Percentiles rank a stretch among this genome's conserved stretches.
These are phyloP conservation scores for Nannochloropsis gaditana DNA, from an alignment of 108 stramenopile species.

Conservation along the genomic window DNA sequence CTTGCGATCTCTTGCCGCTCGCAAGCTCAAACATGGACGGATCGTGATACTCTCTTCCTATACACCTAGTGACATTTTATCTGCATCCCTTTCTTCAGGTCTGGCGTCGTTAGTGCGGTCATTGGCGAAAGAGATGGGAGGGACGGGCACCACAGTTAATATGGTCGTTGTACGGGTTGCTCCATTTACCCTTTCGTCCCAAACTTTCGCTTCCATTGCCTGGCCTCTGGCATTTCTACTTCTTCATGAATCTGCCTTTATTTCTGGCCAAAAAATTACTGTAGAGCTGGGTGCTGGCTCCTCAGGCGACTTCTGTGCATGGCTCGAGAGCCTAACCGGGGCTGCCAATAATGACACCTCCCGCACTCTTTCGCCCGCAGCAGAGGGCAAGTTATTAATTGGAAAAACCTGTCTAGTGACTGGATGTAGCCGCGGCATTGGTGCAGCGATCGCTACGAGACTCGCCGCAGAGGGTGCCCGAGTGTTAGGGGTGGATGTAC, in stretches of 20 bases:
- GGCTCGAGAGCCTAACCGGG: background rate
- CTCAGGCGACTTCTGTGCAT: no score
- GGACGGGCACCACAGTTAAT: background rate
- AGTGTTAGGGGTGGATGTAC: constrained; percentile 27
- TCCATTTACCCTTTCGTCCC: background rate
- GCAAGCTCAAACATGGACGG: constrained; percentile 5
- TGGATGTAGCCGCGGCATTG: constrained; percentile 24
- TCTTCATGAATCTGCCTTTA: background rate
- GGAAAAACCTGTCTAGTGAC: constrained; percentile 20
- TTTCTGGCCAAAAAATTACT: background rate
- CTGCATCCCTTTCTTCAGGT: background rate
- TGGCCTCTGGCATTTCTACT: constrained; percentile 11
- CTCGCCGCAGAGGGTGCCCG: constrained; percentile 21
- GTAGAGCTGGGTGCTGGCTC: background rate
- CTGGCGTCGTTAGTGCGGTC: background rate
- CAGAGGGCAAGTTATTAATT: background rate
- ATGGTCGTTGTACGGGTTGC: background rate
- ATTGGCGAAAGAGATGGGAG: background rate
- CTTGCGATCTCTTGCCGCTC: background rate
- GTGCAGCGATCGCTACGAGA: background rate
- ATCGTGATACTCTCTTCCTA: background rate
- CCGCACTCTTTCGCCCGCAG: background rate
- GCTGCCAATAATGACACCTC: background rate
- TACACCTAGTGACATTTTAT: background rate
- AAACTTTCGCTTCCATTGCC: background rate